Evolutionary conservation across 805 yeast species (phyloP), one percentile per base, ranked within the genome.

Genomic region (Wickerhamiella shivajii): DNA sequence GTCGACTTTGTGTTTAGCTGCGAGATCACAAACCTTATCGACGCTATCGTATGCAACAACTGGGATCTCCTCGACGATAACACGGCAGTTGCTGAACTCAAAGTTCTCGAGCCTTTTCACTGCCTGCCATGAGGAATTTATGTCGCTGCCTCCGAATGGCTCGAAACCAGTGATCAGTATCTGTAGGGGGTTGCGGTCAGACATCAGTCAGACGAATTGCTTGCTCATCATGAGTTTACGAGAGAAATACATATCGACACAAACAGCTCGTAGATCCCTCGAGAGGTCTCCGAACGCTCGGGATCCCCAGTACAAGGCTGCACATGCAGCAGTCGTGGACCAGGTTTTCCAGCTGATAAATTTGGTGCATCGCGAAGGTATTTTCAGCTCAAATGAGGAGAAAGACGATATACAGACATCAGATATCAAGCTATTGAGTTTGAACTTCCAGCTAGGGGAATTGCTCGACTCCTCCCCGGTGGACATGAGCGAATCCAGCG

Each of bases 311-410:
- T 31, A 31, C 14, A n/a, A 19, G 3, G 18, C 15, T 3, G 11
- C 16, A 6, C 34, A 31, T 14, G 19, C 10, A 16, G 16, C 19
- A 19, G 9, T 31, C 6, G 18, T 16, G 21, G 8, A 13, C 3
- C 18, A 18, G 16, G 21, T 14, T 2, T 19, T 15, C 10, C 22
- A 17, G 6, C 17, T 33, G 18, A 18, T 35, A 21, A 24, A 11
- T 11, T 27, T 31, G 9, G 60, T 75, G 1, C 56, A 61, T 9
- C 55, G 57, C n/a, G 53, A 73, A 12, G 61, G 71, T 2, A 51
- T 83, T 16, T 83, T 79, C 56, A 77, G 87, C 44, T 55, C 57
- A 9, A 81, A 81, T 51, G 95, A 84, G 50, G 47, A 63, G 0
- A 38, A 78, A 2, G 78, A 72, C 1, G 96, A 84, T 44, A 46